These are phyloP conservation scores for Sarocladiaceae sp. DNA, from an alignment of 2,329 filamentous ascomycete species.

Conservation along the genomic window DNA sequence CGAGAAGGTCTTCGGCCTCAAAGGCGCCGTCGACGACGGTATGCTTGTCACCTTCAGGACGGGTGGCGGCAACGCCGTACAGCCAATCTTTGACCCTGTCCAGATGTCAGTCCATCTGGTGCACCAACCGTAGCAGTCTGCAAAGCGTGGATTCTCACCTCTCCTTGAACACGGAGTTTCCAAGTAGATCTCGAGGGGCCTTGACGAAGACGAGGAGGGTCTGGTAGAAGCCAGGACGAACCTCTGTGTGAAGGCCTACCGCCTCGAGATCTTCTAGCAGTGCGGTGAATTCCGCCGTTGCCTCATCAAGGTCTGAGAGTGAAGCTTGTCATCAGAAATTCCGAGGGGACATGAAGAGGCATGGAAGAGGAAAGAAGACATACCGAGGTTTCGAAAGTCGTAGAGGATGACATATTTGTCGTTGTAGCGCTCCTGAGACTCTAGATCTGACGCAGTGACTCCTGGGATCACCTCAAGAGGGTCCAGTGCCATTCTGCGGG, in stretches of 20 bases:
- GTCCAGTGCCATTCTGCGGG: too few species aligned
- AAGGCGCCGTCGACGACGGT: conserved; percentile 41
- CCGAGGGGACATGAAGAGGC: background rate
- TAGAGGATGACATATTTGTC: conserved; percentile 36
- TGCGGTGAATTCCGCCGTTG: conserved; percentile 26
- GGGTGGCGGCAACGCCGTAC: conserved; percentile 58
- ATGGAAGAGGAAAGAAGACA: conserved; percentile 10
- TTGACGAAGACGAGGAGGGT: conserved; percentile 62
- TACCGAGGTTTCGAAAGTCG: conserved; percentile 29
- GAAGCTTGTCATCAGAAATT: background rate
- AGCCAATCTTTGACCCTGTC: conserved; percentile 68
- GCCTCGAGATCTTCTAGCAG: conserved; percentile 54
- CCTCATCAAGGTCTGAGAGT: conserved; percentile 26
- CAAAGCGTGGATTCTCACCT: conserved; percentile 34
- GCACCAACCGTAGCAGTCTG: background rate
- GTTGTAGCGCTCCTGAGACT: conserved; percentile 18
- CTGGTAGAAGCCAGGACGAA: conserved; percentile 62
- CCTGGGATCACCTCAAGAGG: conserved; percentile 1
- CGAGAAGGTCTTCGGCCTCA: conserved; percentile 64
- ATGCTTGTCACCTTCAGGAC: conserved; percentile 50
- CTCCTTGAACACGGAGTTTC: conserved; percentile 60
- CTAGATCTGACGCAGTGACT: background rate
- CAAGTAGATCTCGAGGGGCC: conserved; percentile 56
- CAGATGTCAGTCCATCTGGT: conserved; percentile 1
- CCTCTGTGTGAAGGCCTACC: conserved; percentile 62